Percentiles rank a stretch among this genome's conserved stretches.
Conservation (phyloP, 78 protist genomes). For the Dictyostelium firmibasis region DNA sequence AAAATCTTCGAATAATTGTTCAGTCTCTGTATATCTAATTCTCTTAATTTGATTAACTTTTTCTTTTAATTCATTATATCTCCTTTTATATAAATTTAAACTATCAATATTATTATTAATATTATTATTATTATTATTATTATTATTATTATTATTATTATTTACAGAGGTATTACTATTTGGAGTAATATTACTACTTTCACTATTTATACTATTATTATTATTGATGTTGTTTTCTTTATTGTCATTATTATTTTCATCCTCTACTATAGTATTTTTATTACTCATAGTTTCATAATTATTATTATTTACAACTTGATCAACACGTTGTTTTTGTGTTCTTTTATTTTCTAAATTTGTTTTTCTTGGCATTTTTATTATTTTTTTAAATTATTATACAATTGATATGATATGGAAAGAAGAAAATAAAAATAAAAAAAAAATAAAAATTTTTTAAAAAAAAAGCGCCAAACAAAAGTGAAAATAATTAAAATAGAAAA, state of each 20-base stretch:
- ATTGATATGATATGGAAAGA: too few relatives aligned
- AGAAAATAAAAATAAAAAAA: not conserved
- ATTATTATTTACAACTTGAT: not conserved
- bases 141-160: not conserved
- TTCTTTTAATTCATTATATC: slow-evolving; percentile 1
- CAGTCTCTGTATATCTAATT: not conserved
- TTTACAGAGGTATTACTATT: too few relatives aligned
- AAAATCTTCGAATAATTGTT: slow-evolving; percentile 21
- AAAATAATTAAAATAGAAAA: too few relatives aligned
- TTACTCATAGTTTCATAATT: too few relatives aligned
- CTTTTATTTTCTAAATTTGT: not conserved
- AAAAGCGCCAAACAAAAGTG: too few relatives aligned
- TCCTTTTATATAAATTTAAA: not conserved
- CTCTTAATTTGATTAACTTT: not conserved
- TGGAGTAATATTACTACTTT: too few relatives aligned
- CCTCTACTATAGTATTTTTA: not conserved
- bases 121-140: not conserved
- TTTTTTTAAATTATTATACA: too few relatives aligned
- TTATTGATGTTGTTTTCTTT: not conserved
- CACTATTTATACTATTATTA: too few relatives aligned
- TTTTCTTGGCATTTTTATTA: not conserved
- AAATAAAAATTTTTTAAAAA: not conserved
- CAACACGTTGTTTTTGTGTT: not conserved
- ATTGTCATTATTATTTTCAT: not conserved
- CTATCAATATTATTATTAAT: not conserved